These are phyloP conservation scores for Sclerotinia trifoliorum DNA, from an alignment of 2,329 filamentous ascomycete species.

Conservation along the genomic window DNA sequence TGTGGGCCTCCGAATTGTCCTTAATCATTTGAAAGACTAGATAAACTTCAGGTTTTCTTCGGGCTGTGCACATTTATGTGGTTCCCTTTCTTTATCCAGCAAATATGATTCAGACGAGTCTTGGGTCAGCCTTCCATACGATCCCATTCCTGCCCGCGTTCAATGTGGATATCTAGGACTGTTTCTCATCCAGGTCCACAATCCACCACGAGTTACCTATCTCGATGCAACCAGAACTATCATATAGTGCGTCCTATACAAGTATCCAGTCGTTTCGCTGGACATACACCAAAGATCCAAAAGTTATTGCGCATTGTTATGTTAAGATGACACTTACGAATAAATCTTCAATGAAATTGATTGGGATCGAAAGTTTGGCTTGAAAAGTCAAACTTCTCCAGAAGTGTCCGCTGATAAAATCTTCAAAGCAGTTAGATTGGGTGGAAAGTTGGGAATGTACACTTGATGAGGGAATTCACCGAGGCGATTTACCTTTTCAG, in stretches of 20 bases:
- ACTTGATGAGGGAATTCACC: too few relatives aligned
- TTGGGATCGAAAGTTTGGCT: background rate
- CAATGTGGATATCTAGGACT: background rate
- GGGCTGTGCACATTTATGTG: background rate
- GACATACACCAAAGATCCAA: background rate
- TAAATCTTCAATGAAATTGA: background rate
- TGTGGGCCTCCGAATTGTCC: background rate
- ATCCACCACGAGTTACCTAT: too few relatives aligned
- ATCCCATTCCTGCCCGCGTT: too few relatives aligned
- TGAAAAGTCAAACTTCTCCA: background rate
- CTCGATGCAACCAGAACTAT: background rate
- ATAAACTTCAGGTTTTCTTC: background rate
- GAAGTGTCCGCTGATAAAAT: background rate
- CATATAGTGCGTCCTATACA: too few relatives aligned
- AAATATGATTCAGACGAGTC: background rate
- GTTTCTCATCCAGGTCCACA: rapidly evolving
- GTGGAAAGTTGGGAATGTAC: background rate
- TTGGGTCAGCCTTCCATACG: background rate
- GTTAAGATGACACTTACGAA: background rate
- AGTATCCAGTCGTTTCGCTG: background rate
- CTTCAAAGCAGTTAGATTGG: background rate
- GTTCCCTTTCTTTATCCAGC: background rate
- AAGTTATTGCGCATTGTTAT: background rate
- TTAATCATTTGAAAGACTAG: background rate
- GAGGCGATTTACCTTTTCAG: too few relatives aligned